Percentiles rank a stretch among this genome's conserved stretches.
Evolutionary conservation across 345 rosid species (phyloP).

Genomic region (Rhodomyrtus tomentosa): DNA sequence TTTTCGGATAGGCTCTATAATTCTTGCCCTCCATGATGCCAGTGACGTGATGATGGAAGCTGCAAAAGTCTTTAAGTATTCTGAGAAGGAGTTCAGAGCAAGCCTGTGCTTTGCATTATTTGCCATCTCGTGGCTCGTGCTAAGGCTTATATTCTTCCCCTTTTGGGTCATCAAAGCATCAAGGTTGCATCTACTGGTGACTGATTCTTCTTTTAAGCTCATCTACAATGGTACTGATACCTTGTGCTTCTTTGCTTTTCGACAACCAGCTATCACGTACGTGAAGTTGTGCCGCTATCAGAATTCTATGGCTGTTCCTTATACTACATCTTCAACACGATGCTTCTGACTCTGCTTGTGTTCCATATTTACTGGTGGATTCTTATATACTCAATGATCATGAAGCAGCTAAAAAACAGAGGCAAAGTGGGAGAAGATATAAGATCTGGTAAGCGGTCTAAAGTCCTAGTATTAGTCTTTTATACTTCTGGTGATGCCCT

Average conservation of each 20-base stretch:
- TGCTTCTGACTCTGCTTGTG: constrained; percentile 74
- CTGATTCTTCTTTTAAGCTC: background rate
- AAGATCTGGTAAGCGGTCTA: constrained; percentile 71
- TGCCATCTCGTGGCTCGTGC: constrained; percentile 81
- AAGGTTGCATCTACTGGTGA: constrained; percentile 37
- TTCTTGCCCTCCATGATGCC: constrained; percentile 87
- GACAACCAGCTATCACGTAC: constrained; percentile 34
- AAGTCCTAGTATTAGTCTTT: background rate
- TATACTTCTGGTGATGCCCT: background rate
- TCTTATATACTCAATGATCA: constrained; percentile 81
- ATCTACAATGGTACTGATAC: background rate
- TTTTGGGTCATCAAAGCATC: constrained; percentile 73
- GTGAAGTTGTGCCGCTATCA: constrained; percentile 38
- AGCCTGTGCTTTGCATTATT: constrained; percentile 87
- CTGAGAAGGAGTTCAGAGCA: constrained; percentile 81
- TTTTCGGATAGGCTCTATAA: constrained; percentile 70
- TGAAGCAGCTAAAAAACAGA: constrained; percentile 67
- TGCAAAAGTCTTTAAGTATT: constrained; percentile 84
- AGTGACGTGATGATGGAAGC: constrained; percentile 89
- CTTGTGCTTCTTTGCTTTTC: constrained; percentile 1
- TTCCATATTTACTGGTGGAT: constrained; percentile 99
- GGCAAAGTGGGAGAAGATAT: constrained; percentile 96
- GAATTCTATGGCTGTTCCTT: constrained; percentile 16
- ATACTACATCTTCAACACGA: constrained; percentile 77
- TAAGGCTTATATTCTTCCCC: constrained; percentile 85